Evolutionary conservation across 345 rosid genomes (phyloP).

Genomic region (Odontarrhena argentea): DNA sequence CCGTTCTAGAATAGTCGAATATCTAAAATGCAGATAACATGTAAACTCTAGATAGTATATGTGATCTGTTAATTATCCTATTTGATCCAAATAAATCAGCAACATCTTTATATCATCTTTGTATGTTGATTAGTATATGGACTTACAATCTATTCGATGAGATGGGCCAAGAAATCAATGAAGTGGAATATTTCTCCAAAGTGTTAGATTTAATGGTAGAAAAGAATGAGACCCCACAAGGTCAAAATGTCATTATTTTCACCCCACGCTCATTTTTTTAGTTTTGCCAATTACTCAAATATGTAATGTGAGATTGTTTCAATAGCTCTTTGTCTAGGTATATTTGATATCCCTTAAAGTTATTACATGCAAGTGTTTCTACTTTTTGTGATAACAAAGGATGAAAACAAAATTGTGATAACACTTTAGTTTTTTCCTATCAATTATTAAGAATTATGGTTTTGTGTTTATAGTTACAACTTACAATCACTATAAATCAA

Average conservation of each 20-base stretch:
- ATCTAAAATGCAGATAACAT: no score
- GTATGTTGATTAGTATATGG: not conserved
- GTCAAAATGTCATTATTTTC: constrained; percentile 23
- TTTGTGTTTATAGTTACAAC: constrained; percentile 36
- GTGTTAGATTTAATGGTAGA: constrained; percentile 10
- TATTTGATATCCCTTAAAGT: not conserved
- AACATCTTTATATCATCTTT: not conserved
- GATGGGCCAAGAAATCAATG: constrained; percentile 21
- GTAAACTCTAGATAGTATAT: no score
- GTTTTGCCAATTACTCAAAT: not conserved
- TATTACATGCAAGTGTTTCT: not conserved
- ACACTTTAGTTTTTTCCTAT: not conserved
- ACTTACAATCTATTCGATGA: constrained; percentile 20
- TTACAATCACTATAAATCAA: constrained; percentile 5
- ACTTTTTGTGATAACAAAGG: no score
- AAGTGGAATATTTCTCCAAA: constrained; percentile 10
- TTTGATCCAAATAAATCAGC: constrained; percentile 11
- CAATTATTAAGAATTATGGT: constrained; percentile 16
- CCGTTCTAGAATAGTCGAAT: no score
- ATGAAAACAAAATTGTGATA: not conserved
- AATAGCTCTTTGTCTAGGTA: not conserved
- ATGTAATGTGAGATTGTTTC: not conserved
- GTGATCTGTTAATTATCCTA: not conserved
- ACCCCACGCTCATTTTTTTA: constrained; percentile 15
- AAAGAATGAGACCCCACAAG: constrained; percentile 16